These are phyloP conservation scores for Saccharomyces uvarum DNA, from an alignment of 1,139 yeast species.

Conservation along the genomic window DNA sequence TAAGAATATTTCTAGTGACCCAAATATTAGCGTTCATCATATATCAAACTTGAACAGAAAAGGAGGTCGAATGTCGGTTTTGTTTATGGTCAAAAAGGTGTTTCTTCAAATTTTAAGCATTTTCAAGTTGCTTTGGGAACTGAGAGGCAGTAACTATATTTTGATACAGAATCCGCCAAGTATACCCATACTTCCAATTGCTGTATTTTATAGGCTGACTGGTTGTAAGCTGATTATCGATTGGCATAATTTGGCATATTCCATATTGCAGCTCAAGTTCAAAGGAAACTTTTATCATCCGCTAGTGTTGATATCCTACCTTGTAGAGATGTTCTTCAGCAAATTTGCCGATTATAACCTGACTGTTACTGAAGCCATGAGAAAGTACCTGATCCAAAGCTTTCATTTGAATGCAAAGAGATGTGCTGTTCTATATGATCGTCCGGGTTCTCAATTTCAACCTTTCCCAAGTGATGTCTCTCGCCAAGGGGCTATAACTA, in stretches of 20 bases:
- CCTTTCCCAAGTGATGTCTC: constrained; percentile 37
- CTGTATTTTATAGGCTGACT: constrained; percentile 50
- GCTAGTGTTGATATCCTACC: constrained; percentile 50
- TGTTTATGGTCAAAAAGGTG: constrained; percentile 58
- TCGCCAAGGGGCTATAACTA: constrained; percentile 20
- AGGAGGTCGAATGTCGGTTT: constrained; percentile 20
- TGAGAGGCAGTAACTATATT: constrained; percentile 62
- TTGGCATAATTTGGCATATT: constrained; percentile 93
- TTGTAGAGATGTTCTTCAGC: constrained; percentile 55
- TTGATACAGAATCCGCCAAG: constrained; percentile 91
- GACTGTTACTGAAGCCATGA: constrained; percentile 77
- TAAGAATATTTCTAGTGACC: constrained; percentile 42
- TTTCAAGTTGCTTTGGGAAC: constrained; percentile 40
- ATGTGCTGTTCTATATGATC: constrained; percentile 55
- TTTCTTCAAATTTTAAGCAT: constrained; percentile 46
- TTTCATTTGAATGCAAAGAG: constrained; percentile 39
- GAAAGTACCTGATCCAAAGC: constrained; percentile 44
- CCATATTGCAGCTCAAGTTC: constrained; percentile 66
- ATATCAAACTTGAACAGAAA: constrained; percentile 18
- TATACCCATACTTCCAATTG: constrained; percentile 67
- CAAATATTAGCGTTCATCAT: constrained; percentile 45
- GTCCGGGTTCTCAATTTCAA: constrained; percentile 62
- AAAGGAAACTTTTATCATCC: constrained; percentile 43
- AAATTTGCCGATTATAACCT: constrained; percentile 59
- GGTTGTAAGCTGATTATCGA: constrained; percentile 68